These are phyloP conservation scores for Chloris gayana DNA, from an alignment of 176 grass and related monocot species.

Conservation along the genomic window DNA sequence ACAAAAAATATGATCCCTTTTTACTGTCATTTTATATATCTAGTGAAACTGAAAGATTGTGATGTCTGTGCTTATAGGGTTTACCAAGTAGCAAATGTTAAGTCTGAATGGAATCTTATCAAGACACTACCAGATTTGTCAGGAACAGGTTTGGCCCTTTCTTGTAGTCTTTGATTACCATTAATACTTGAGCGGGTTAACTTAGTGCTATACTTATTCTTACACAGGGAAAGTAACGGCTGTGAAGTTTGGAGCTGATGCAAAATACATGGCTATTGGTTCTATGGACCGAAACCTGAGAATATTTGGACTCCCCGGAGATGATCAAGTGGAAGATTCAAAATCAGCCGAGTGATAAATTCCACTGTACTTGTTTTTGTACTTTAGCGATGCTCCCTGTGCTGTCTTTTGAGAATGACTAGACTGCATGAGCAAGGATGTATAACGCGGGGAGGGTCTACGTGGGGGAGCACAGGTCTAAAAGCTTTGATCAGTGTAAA, in stretches of 20 bases:
- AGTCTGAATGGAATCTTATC: constrained; percentile 94
- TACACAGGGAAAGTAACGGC: constrained; percentile 78
- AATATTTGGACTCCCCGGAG: constrained; percentile 90
- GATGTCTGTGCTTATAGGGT: constrained; percentile 59
- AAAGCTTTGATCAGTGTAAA: constrained; percentile 39
- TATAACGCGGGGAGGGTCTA: constrained; percentile 8
- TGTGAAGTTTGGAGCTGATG: constrained; percentile 86
- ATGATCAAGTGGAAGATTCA: constrained; percentile 62
- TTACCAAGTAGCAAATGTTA: constrained; percentile 95
- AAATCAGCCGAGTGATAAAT: constrained; percentile 48
- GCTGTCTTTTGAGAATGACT: constrained; percentile 14
- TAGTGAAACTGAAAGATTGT: not conserved
- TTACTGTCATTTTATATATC: not conserved
- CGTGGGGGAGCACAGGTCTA: not conserved
- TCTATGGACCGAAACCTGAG: constrained; percentile 98
- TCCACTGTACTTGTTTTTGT: constrained; percentile 23
- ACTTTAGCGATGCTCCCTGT: not conserved
- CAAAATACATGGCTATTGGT: constrained; percentile 79
- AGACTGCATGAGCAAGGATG: not conserved
- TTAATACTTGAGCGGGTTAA: constrained; percentile 7
- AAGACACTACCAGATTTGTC: constrained; percentile 96
- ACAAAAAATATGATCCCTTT: not conserved
- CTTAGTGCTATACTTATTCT: constrained; percentile 6
- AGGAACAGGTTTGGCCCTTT: constrained; percentile 68
- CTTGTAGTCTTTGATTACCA: not conserved